Evolutionary conservation across 352 stramenopile genomes (phyloP).

Genomic region (Pythium insidiosum): DNA sequence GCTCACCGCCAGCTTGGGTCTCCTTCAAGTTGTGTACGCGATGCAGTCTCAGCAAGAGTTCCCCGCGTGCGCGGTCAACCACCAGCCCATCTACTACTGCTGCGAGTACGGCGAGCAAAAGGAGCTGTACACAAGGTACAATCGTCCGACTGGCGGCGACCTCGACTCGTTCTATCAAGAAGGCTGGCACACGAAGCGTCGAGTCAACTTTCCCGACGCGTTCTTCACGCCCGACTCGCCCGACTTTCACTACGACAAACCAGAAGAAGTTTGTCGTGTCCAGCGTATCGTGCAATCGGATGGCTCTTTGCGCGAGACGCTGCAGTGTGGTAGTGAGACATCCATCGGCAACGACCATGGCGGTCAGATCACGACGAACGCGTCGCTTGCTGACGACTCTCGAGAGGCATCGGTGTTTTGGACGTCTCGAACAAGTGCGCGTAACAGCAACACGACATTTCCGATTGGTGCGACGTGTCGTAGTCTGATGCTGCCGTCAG

Average conservation of each 20-base stretch:
- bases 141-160: slow-evolving; percentile 8
- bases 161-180: slow-evolving; percentile 11
- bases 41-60: slow-evolving; percentile 7
- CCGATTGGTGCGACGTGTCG: slow-evolving; percentile 41
- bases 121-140: slow-evolving; percentile 24
- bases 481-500: slow-evolving; percentile 37
- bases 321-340: slow-evolving; percentile 40
- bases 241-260: slow-evolving; percentile 42
- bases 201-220: slow-evolving; percentile 20
- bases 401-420: slow-evolving; percentile 38
- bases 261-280: slow-evolving; percentile 38
- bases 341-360: slow-evolving; percentile 15
- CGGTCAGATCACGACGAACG: slow-evolving; percentile 34
- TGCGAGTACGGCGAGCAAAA: slow-evolving; percentile 16
- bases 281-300: slow-evolving; percentile 18
- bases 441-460: slow-evolving; percentile 69
- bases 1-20: too few relatives aligned
- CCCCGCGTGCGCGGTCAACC: slow-evolving; percentile 18
- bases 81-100: slow-evolving; percentile 21
- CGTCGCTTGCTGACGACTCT: slow-evolving; percentile 39
- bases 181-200: slow-evolving; percentile 12
- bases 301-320: slow-evolving; percentile 17
- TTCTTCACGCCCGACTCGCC: slow-evolving; percentile 33
- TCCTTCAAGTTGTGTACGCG: too few relatives aligned
- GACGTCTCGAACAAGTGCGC: slow-evolving; percentile 38